Base-by-base conservation (phyloP, 768 basidiomycete species). In the Suillus bovinus region DNA sequence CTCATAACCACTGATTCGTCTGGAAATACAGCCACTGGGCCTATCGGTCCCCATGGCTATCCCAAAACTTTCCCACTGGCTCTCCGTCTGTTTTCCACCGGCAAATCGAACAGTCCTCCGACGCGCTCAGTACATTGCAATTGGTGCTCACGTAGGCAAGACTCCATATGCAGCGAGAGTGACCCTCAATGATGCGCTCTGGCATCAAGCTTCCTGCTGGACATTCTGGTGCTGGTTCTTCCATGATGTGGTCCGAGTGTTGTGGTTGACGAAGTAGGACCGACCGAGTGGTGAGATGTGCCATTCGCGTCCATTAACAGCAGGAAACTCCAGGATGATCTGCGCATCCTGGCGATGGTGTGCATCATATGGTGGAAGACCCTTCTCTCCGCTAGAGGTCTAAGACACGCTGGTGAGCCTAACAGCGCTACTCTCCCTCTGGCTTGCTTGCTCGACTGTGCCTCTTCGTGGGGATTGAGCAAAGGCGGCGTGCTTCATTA, bases 231-330 rank as follows among this genome's bases (percentile, higher is more conserved):
- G 3, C 6, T 14, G 52, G n/a, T 34, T 53, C 33, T 22, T 36
- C 53, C 53, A 54, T 1, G 34, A 36, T 3, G 53, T 54, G 13
- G 53, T 54, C 7, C 8, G 53, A 16, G 34, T 36, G 3, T 36
- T 54, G 34, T 36, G 53, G 7, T 54, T 54, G 33, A 54, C 53
- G 14, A 54, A 54, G 31, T 54, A 54, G 14, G 53, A 54, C 53
- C 34, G 53, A 36, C 53, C 34, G 2, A 24, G 34, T 24, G 53
- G 53, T 36, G 53, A 54, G 53, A 54, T 36, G 11, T 54, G 34
- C 53, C 53, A 54, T 54, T 54, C 53, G 33, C 34, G 29, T 49
- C 22, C 55, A 60, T 20, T 44, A 61, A 8, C 5, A 46, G 7
- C 24, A 6, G 27, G 24, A 7, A n/a, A 27, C 2, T 16, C 47